phyloP scores from a whole-genome alignment of 2,329 filamentous ascomycete genomes.

The Teratosphaeria destructans region DNA sequence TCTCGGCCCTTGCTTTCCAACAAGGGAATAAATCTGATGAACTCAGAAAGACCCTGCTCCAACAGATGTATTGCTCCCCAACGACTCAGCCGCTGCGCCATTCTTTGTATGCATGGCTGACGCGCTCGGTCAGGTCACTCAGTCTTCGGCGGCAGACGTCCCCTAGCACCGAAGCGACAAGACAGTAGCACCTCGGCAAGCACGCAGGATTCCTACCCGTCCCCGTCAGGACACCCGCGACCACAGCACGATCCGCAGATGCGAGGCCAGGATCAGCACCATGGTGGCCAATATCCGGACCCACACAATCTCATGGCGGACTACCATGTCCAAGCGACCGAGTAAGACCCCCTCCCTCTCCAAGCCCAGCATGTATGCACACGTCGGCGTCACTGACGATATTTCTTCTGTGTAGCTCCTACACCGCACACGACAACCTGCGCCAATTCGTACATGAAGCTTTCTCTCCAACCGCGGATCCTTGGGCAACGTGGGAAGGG shows the following conservation, averaged over 20 bases:
- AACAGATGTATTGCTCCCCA: neutral
- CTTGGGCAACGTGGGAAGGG: neutral
- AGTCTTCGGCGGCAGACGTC: neutral
- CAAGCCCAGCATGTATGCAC: neutral
- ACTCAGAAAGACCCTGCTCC: neutral
- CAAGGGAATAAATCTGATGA: neutral
- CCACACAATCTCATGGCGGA: neutral
- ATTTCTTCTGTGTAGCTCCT: neutral
- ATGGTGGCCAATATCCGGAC: neutral
- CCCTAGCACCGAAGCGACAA: neutral
- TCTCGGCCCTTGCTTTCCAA: neutral
- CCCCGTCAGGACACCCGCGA: neutral
- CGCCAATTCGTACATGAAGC: slow-evolving; percentile 6
- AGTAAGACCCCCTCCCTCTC: neutral
- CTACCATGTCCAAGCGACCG: neutral
- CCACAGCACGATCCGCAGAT: neutral
- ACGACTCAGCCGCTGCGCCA: neutral
- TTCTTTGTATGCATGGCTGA: neutral
- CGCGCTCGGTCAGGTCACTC: neutral
- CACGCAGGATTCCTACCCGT: neutral
- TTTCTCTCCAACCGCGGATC: slow-evolving; percentile 4
- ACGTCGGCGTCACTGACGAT: too few species aligned
- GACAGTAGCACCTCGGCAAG: neutral
- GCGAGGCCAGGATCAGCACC: neutral
- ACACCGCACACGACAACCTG: slow-evolving; percentile 5